Base-by-base conservation (phyloP, 2,329 filamentous ascomycete species). In the Helminthosporium solani region DNA sequence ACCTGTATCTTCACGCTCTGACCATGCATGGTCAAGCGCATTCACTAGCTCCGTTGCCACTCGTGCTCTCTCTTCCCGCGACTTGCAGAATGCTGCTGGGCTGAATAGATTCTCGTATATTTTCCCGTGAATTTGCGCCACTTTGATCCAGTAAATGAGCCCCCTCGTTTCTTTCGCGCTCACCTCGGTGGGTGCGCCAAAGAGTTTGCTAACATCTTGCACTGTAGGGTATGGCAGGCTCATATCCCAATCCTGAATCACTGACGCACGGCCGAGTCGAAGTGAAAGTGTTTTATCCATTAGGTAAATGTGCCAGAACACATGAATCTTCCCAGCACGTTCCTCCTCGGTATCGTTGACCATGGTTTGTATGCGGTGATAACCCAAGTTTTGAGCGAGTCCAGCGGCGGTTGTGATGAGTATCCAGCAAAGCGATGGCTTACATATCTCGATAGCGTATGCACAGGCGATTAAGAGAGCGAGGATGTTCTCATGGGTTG, bases 211-310 rank as follows among this genome's bases (percentile, higher is more conserved):
- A 19, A 45, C 46, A 12, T 33, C 21, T 14, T 49, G 42, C 20
- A 49, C 27, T 28, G 33, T n/a, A 1, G 47, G 47, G 30, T 44
- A 53, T 15, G 49, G 64, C 12, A 66, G 42, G 7, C 58, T 64
- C 38, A 72, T 68, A 28, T 72, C 70, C 58, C 66, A 71, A 36
- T 72, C 70, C 42, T 71, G 70, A 20, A 71, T 63, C 8, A 59
- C 48, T 14, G 66, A 62, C 7, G 70, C 66, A 6, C 68, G 63
- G 12, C 70, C 70, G 8, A 71, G 45, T 9, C 67, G 60, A 7
- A 72, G 54, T 1, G 69, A 70, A 7, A 72, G 56, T 6, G 58
- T 68, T 47, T 70, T 72, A 43, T 72, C 70, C 36, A 70, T 58
- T 42, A 66, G 58, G 40, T 72, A 72, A 3, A 70, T 64, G 50